Evolutionary conservation across 1,284 basidiomycete genomes (phyloP), one percentile per base, ranked within the genome.

Genomic region (Malassezia vespertilionis): DNA sequence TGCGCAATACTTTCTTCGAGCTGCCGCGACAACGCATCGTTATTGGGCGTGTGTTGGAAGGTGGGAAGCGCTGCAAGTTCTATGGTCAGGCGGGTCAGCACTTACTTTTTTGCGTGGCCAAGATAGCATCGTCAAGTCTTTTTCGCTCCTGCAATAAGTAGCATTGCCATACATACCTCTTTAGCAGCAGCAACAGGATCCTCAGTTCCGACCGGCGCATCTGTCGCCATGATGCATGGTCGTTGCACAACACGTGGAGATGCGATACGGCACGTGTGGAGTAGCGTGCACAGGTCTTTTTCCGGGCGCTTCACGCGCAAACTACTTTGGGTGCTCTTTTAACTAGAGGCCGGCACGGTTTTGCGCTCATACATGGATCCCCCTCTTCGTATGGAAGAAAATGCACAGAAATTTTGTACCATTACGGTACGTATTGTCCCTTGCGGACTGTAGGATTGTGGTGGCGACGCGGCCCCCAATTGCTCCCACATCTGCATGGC

Each of bases 211-310:
- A 12, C 15, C 37, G 10, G 2, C 37, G 23, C 17, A 4, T 39
- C 22, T 15, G 23, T 23, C 36, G n/a, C 8, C 26, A 28, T 28
- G 8, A 12, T 39, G 28, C 33, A 33, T 33, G 39, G 24, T 35
- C 31, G 11, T 17, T 21, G 22, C 31, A 42, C 18, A 11, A 15
- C 45, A 46, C 44, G 44, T 46, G 43, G 43, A 45, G 43, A 34
- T 32, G 15, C 18, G 23, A 7, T 5, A 18, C 33, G 18, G 43
- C 28, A 24, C 35, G 35, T 45, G 43, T 37, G 35, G 43, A 45
- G 35, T n/a, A n/a, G n/a, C n/a, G n/a, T n/a, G n/a, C n/a, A n/a
- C n/a, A n/a, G n/a, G n/a, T n/a, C n/a, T n/a, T n/a, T n/a, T n/a
- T n/a, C n/a, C n/a, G n/a, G n/a, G n/a, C n/a, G n/a, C n/a, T n/a